Percentiles rank a stretch among this genome's conserved stretches.
phyloP scores from a whole-genome alignment of 345 rosid genomes.

The Eucalyptus sideroxylon region DNA sequence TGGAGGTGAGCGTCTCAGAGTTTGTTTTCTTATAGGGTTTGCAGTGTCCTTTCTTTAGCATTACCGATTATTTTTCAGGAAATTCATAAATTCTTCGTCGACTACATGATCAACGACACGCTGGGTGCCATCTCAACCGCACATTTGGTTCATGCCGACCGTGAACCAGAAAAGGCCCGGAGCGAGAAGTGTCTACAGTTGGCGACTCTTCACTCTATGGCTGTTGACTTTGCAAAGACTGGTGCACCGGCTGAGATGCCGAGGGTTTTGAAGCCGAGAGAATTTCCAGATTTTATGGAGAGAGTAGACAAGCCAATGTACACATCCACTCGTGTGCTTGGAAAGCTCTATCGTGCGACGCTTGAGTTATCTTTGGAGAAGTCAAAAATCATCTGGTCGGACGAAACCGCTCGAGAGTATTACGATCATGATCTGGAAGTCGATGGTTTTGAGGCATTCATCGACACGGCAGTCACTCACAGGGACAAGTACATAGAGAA shows the following conservation, averaged over 20 bases:
- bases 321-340: constrained; percentile 45
- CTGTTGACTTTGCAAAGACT: constrained; percentile 92
- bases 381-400: constrained; percentile 20
- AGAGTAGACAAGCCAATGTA: constrained; percentile 51
- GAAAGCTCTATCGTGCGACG: constrained; percentile 71
- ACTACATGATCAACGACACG: constrained; percentile 85
- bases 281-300: constrained; percentile 91
- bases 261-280: constrained; percentile 55
- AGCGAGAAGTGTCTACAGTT: constrained; percentile 60
- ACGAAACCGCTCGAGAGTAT: constrained; percentile 16
- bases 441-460: constrained; percentile 39
- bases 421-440: constrained; percentile 66
- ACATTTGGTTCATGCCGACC: constrained; percentile 82
- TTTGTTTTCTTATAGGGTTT: neutral
- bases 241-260: constrained; percentile 98
- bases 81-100: constrained; percentile 72
- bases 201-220: constrained; percentile 87
- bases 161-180: constrained; percentile 62
- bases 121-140: constrained; percentile 92
- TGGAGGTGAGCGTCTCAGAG: constrained; percentile 35
- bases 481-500: constrained; percentile 55
- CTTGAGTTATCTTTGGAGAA: constrained; percentile 10
- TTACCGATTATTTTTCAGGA: constrained; percentile 30
- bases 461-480: constrained; percentile 33
- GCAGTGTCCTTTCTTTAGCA: neutral